Percentiles rank a stretch among this genome's conserved stretches.
Conservation (phyloP, 805 yeast species). For the Hanseniaspora singularis region DNA sequence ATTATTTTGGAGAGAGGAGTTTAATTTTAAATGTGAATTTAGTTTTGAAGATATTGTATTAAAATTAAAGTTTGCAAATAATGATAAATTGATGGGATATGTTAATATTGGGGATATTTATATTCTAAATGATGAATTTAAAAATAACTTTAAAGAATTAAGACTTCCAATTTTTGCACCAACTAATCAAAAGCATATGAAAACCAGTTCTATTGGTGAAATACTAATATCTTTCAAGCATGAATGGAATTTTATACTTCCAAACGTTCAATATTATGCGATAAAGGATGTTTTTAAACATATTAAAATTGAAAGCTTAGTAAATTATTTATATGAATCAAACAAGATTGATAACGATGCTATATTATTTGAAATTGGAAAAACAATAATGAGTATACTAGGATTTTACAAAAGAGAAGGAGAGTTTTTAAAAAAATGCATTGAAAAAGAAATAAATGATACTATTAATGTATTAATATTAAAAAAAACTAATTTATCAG, state of each 20-base stretch:
- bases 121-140: constrained; percentile 16
- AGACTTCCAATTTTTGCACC: constrained; percentile 4
- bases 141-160: constrained; percentile 17
- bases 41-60: constrained; percentile 42
- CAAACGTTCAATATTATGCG: constrained; percentile 30
- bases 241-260: constrained; percentile 44
- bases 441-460: constrained; percentile 51
- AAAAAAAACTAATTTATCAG: constrained; percentile 16
- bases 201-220: constrained; percentile 9
- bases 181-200: constrained; percentile 20
- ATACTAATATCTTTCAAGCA: constrained; percentile 2
- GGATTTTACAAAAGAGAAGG: constrained; percentile 43
- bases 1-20: constrained; percentile 76
- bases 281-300: constrained; percentile 35
- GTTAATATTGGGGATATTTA: not conserved
- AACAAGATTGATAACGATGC: constrained; percentile 13
- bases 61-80: constrained; percentile 34
- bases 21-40: constrained; percentile 42
- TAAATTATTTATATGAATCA: constrained; percentile 30
- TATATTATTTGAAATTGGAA: constrained; percentile 38
- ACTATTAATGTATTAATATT: constrained; percentile 21
- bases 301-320: constrained; percentile 42
- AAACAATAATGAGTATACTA: constrained; percentile 57
- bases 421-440: constrained; percentile 59
- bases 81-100: constrained; percentile 1